Base-by-base conservation (phyloP, 176 grass and related monocot species). In the Chrysopogon serrulatus region DNA sequence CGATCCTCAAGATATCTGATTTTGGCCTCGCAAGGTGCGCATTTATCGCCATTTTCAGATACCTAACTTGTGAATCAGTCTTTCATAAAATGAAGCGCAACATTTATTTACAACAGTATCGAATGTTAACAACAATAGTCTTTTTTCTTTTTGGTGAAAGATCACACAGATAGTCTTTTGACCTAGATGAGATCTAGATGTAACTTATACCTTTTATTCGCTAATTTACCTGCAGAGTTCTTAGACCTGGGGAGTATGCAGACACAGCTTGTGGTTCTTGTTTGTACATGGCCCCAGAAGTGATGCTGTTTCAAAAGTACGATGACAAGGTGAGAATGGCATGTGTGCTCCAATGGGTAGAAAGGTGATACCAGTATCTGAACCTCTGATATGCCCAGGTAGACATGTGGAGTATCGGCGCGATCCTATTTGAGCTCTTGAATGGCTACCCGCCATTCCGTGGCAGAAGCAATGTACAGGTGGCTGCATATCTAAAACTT, bases 211-310 rank as follows among this genome's bases (percentile, higher is more conserved):
- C 5, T 54, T 36, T 56, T 43, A n/a, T 17, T 76, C 72, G 2
- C 49, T 28, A 21, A 33, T 62, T 54, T 75, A 13, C 42, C 26
- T 48, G 70, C 62, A 94, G 89, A 39, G 35, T 89, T 91, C 83
- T 94, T 89, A 48, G 13, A 82, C 89, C 92, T 2, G 92, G 80
- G 33, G 84, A 94, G 57, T 89, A 79, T 8, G 47, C 76, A 6
- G 79, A 91, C 6, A 85, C 74, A 19, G 71, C 74, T 56, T 94
- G 92, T 15, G 92, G 89, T 60, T 83, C 89, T 16, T 45, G 86
- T 57, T 75, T 87, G 45, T 94, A 94, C 83, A 94, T 94, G 88
- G 92, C 92, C 69, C 92, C 92, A n/a, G 92, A 94, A 87, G 86
- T 91, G 1, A 89, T 94, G 92, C 65, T 91, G 2, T 94, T 91